A percentile compares a stretch with the other conserved stretches of the same genome.
Evolutionary conservation across 1,139 yeast genomes (phyloP).

Genomic region (Candida tropicalis): DNA sequence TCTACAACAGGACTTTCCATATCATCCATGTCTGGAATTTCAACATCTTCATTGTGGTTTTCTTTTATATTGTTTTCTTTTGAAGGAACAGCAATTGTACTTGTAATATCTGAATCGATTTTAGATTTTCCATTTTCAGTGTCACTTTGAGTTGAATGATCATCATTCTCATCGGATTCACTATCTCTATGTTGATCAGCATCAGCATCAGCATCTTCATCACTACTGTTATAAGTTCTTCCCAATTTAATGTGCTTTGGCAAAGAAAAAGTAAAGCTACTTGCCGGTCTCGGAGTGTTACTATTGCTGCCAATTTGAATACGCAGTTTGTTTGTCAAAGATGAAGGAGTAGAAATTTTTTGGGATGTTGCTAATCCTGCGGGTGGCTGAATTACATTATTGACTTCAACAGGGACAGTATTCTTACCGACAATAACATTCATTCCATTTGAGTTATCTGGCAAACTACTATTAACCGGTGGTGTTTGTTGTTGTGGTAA

Average conservation of each 20-base stretch:
- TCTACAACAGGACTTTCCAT: neutral
- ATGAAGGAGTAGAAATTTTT: neutral
- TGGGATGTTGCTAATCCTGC: too few relatives aligned
- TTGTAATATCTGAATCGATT: too few relatives aligned
- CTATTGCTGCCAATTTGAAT: too few relatives aligned
- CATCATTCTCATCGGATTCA: neutral
- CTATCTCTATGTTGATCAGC: neutral
- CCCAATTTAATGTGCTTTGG: slow-evolving; percentile 2
- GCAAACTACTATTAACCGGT: too few relatives aligned
- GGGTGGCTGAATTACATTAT: too few relatives aligned
- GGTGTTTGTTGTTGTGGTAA: too few relatives aligned
- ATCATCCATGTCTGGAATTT: neutral
- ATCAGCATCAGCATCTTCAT: neutral
- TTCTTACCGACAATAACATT: too few relatives aligned
- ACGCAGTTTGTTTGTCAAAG: neutral
- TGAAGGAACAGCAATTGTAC: neutral
- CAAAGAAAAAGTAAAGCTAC: neutral
- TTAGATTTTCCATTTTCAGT: neutral
- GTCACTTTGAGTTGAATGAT: neutral
- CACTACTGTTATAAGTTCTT: neutral
- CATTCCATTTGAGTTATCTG: too few relatives aligned
- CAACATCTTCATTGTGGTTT: neutral
- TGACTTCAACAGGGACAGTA: too few relatives aligned
- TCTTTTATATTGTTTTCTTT: neutral
- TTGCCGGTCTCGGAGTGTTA: neutral